Conservation (phyloP, 805 yeast species). For the Wickerhamiella shivajii region DNA sequence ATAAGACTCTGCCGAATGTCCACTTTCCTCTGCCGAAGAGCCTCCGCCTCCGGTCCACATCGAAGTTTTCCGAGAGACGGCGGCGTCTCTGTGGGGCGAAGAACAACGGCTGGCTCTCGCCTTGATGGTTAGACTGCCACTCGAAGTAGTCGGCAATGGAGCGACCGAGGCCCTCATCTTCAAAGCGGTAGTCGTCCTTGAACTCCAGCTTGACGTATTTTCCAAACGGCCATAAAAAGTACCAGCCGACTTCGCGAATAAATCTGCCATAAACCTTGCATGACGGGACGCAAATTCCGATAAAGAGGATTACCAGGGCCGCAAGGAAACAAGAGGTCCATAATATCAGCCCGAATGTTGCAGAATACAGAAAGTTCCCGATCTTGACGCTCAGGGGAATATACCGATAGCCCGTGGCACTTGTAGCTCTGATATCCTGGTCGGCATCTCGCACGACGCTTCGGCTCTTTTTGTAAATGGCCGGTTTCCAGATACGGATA, state of each 20-base stretch:
- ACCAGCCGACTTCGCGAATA: slow-evolving; percentile 49
- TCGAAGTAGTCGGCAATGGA: slow-evolving; percentile 68
- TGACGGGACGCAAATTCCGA: slow-evolving; percentile 20
- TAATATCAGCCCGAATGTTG: slow-evolving; percentile 55
- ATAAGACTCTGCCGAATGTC: slow-evolving; percentile 69
- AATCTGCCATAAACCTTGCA: slow-evolving; percentile 49
- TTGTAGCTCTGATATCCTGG: slow-evolving; percentile 46
- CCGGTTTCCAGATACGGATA: slow-evolving; percentile 97
- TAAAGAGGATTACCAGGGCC: slow-evolving; percentile 31
- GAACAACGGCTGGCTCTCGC: background rate
- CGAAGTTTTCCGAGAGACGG: slow-evolving; percentile 14
- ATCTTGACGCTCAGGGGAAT: slow-evolving; percentile 48
- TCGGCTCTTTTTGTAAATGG: slow-evolving; percentile 80
- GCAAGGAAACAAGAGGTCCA: slow-evolving; percentile 38
- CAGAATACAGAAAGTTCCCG: slow-evolving; percentile 61
- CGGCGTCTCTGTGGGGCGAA: slow-evolving; percentile 43
- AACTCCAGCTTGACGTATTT: slow-evolving; percentile 63
- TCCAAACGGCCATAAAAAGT: slow-evolving; percentile 64
- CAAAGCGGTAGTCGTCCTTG: slow-evolving; percentile 68
- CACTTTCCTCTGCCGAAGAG: slow-evolving; percentile 86
- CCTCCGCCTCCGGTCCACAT: slow-evolving; percentile 27
- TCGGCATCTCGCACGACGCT: slow-evolving; percentile 87
- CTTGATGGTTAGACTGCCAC: slow-evolving; percentile 61
- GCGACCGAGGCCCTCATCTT: slow-evolving; percentile 82
- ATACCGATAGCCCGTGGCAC: slow-evolving; percentile 33